Evolutionary conservation across 192 early-diverging fungal genomes (phyloP).

Genomic region (Coemansia aciculifera): DNA sequence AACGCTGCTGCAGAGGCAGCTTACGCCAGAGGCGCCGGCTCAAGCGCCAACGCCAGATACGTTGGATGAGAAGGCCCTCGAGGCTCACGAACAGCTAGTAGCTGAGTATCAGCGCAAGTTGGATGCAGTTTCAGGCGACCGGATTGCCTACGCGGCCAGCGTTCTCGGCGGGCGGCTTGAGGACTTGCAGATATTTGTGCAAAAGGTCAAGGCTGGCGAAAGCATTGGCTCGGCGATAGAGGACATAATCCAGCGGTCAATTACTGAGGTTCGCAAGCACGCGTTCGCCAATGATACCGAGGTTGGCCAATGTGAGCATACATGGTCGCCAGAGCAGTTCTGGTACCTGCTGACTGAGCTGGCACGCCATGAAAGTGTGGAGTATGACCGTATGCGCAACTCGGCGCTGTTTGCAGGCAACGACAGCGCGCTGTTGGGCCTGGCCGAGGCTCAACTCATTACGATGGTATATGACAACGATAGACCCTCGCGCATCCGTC

Average conservation of each 20-base stretch:
- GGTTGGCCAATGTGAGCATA: constrained; percentile 40
- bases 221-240: constrained; percentile 66
- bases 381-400: constrained; percentile 82
- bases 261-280: constrained; percentile 86
- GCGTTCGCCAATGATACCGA: constrained; percentile 69
- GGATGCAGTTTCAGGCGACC: constrained; percentile 28
- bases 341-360: constrained; percentile 82
- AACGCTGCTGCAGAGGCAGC: constrained; percentile 46
- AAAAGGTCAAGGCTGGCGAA: constrained; percentile 80
- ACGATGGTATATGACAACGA: constrained; percentile 76
- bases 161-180: constrained; percentile 87
- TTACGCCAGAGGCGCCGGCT: constrained; percentile 20
- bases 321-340: constrained; percentile 90
- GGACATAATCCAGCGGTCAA: constrained; percentile 77
- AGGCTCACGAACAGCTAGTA: neutral
- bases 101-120: constrained; percentile 18
- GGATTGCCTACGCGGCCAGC: constrained; percentile 55
- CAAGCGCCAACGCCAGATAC: neutral
- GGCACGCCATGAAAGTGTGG: constrained; percentile 59
- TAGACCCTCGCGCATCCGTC: constrained; percentile 74
- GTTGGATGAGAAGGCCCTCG: neutral
- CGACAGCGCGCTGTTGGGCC: constrained; percentile 72
- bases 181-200: constrained; percentile 86
- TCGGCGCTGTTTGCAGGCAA: constrained; percentile 85
- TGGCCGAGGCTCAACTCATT: constrained; percentile 92